Evolutionary conservation across 2,329 filamentous ascomycete species (phyloP).

Genomic region (Ceratocystis variospora): DNA sequence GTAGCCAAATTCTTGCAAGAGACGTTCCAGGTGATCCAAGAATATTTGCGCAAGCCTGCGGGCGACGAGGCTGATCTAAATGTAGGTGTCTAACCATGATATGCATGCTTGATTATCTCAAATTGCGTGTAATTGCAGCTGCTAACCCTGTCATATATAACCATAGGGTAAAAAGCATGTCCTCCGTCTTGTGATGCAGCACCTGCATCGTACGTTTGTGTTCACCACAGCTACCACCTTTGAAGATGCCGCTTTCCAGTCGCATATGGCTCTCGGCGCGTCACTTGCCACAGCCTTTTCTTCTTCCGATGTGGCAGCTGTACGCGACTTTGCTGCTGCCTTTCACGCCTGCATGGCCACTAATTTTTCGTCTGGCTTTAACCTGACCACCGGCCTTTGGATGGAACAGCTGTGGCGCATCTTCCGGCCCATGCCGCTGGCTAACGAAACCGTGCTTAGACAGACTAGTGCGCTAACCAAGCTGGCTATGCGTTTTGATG

Average conservation of each 20-base stretch:
- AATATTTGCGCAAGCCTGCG: conserved; percentile 29
- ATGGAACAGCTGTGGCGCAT: conserved; percentile 69
- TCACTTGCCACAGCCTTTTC: conserved; percentile 8
- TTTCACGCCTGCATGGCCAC: conserved; percentile 34
- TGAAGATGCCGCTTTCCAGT: conserved; percentile 51
- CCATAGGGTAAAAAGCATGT: conserved; percentile 21
- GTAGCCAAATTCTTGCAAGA: conserved; percentile 36
- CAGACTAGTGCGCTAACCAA: conserved; percentile 39
- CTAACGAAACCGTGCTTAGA: conserved; percentile 32
- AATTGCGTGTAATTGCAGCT: neutral
- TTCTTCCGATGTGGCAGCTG: neutral
- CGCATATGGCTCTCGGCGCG: conserved; percentile 40
- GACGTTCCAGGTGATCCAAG: conserved; percentile 29
- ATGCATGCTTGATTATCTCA: neutral
- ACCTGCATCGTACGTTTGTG: conserved; percentile 40
- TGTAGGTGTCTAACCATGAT: conserved; percentile 10
- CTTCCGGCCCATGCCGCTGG: conserved; percentile 50
- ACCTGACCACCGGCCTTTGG: conserved; percentile 57
- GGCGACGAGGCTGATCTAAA: conserved; percentile 9
- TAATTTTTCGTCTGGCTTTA: conserved; percentile 56
- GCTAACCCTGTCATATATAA: neutral
- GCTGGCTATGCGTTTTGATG: conserved; percentile 47
- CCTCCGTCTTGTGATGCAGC: conserved; percentile 33
- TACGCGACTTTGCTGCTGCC: conserved; percentile 27
- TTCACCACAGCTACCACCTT: conserved; percentile 36